Base-by-base conservation (phyloP, 169 alveolate species). In the Plasmodium knowlesi region DNA sequence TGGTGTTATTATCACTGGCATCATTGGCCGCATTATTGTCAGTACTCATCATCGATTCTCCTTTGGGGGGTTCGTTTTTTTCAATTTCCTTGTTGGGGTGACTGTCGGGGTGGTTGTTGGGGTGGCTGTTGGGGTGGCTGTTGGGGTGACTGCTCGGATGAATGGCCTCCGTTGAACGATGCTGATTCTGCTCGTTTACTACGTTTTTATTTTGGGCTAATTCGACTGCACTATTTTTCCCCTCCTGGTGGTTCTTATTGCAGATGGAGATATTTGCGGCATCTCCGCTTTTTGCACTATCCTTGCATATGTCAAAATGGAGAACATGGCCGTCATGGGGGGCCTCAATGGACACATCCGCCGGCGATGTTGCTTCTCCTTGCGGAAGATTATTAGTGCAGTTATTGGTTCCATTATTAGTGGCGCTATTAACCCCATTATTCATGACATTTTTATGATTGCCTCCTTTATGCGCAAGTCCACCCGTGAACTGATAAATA, bases 401-500 rank as follows among this genome's bases (percentile, higher is more conserved):
- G 19, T n/a, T 25, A 61, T n/a, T 61, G 0, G 34, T 2, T 0
- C 3, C 74, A 61, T n/a, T 25, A 61, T n/a, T 61, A 0, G 73
- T 2, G 30, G 14, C 74, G 19, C 4, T 25, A 61, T n/a, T 61
- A 1, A 28, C 12, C 0, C 3, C 74, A 61, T n/a, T 25, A 61
- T n/a, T 61, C 4, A 34, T 0, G 14, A 14, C 74, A 25, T 85
- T 74, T 72, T 85, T 54, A 73, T 46, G 28, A 46, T 70, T 83
- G 28, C 32, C 43, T 14, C 53, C 34, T 43, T 83, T 61, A 10
- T 70, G 74, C 2, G 92, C 28, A 0, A 4, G n/a, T n/a, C 92
- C 92, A 10, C 92, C 82, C 5, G 93, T 85, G 61, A 85, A 85
- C 67, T 85, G 84, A 85, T 85, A 85, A 73, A 85, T 41, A 72